Evolutionary conservation across 345 rosid genomes (phyloP).

Genomic region (Hypericum perforatum): DNA sequence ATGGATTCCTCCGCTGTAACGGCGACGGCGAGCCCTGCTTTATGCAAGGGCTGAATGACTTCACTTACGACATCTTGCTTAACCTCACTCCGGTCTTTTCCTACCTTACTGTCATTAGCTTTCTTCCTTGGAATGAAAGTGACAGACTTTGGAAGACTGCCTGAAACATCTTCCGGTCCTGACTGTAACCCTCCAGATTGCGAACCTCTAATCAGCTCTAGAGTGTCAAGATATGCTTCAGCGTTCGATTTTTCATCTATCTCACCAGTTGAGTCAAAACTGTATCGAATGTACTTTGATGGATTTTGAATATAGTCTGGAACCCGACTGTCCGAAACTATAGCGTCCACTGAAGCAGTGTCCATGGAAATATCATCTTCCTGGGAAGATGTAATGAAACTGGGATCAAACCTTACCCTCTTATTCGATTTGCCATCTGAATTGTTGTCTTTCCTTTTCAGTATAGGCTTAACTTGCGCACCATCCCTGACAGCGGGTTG

Average conservation of each 20-base stretch:
- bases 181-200: slow-evolving; percentile 22
- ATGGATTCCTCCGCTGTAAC: slow-evolving; percentile 36
- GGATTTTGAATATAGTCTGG: slow-evolving; percentile 82
- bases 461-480: no score
- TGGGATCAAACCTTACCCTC: slow-evolving; percentile 55
- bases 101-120: slow-evolving; percentile 12
- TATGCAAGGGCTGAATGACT: slow-evolving; percentile 1
- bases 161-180: slow-evolving; percentile 21
- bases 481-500: no score
- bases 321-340: slow-evolving; percentile 12
- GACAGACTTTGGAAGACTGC: slow-evolving; percentile 37
- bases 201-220: slow-evolving; percentile 29
- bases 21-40: slow-evolving; percentile 20
- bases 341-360: slow-evolving; percentile 17
- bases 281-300: slow-evolving; percentile 57
- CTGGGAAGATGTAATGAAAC: slow-evolving; percentile 18
- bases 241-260: slow-evolving; percentile 58
- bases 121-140: slow-evolving; percentile 58
- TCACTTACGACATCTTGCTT: slow-evolving; percentile 16
- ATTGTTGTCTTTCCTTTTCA: not conserved
- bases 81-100: slow-evolving; percentile 13
- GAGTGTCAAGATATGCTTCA: slow-evolving; percentile 53
- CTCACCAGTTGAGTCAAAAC: slow-evolving; percentile 40
- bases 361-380: slow-evolving; percentile 15
- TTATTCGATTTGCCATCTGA: slow-evolving; percentile 37